Percentiles rank a stretch among this genome's conserved stretches.
These are phyloP conservation scores for Sistotremastrum suecicum DNA, from an alignment of 768 basidiomycete species.

Conservation along the genomic window DNA sequence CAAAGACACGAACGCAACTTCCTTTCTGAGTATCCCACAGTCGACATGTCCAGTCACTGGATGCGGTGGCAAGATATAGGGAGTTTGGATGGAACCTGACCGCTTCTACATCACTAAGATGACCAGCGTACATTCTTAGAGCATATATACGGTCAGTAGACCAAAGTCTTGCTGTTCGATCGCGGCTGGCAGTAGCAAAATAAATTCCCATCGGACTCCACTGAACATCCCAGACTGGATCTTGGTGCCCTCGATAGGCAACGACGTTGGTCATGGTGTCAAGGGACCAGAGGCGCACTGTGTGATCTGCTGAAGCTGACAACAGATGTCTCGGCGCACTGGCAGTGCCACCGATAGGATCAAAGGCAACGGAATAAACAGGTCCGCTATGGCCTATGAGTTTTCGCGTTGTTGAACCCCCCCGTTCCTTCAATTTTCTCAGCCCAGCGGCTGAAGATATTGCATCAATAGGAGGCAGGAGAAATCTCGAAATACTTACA, in stretches of 20 bases:
- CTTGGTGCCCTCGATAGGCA: constrained; percentile 89
- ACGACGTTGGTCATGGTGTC: constrained; percentile 91
- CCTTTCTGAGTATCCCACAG: constrained; percentile 98
- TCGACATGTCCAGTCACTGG: constrained; percentile 90
- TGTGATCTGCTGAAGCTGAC: constrained; percentile 86
- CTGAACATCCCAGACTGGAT: constrained; percentile 97
- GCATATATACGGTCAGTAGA: constrained; percentile 83
- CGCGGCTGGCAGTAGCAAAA: constrained; percentile 90
- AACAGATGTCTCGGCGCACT: constrained; percentile 76
- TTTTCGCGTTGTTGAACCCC: constrained; percentile 78
- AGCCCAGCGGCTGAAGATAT: constrained; percentile 36
- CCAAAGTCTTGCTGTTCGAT: constrained; percentile 92
- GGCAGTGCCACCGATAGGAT: constrained; percentile 79
- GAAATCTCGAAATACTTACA: constrained; percentile 29
- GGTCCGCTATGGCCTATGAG: constrained; percentile 95
- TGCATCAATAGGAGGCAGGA: background rate
- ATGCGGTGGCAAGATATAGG: constrained; percentile 91
- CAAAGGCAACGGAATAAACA: constrained; percentile 89
- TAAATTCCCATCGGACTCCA: constrained; percentile 99
- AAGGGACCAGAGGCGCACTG: constrained; percentile 85
- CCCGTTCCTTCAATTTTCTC: constrained; percentile 62
- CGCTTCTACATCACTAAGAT: constrained; percentile 94
- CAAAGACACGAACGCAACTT: constrained; percentile 84
- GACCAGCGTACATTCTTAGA: constrained; percentile 86
- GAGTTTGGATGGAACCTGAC: constrained; percentile 96